phyloP scores from a whole-genome alignment of 805 yeast species.

The Zygosaccharomyces lentus region DNA sequence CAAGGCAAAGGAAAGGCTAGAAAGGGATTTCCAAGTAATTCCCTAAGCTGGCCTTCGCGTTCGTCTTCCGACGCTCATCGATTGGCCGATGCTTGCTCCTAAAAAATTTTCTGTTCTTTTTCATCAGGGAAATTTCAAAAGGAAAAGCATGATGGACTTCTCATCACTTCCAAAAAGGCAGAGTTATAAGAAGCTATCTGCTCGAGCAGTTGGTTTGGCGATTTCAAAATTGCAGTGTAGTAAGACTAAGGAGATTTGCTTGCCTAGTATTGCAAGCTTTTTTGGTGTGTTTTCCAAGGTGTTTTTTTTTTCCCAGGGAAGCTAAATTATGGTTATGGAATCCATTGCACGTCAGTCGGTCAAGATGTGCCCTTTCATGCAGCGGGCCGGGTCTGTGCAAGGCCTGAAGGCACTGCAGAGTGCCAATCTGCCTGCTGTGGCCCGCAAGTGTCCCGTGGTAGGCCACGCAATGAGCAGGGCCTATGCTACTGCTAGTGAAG shows the following conservation, averaged over 20 bases:
- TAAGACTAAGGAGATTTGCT: neutral
- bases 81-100: neutral
- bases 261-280: neutral
- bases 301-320: neutral
- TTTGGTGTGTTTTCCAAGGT: neutral
- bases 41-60: neutral
- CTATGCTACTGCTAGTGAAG: conserved; percentile 34
- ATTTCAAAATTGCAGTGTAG: neutral
- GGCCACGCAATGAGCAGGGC: conserved; percentile 58
- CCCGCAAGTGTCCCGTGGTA: conserved; percentile 85
- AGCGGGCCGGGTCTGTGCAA: conserved; percentile 30
- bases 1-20: conserved; percentile 40
- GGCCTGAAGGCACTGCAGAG: conserved; percentile 28
- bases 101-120: neutral
- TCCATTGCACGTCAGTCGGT: conserved; percentile 70
- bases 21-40: conserved; percentile 4
- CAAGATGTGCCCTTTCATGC: conserved; percentile 80
- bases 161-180: neutral
- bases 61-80: neutral
- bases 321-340: conserved; percentile 55
- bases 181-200: neutral
- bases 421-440: conserved; percentile 47
- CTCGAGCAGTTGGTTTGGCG: neutral
- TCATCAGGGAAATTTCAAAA: neutral
- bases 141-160: neutral